Percentiles rank a stretch among this genome's conserved stretches.
phyloP scores from a whole-genome alignment of 208 protist genomes.

The Vickermania ingenoplastis region DNA sequence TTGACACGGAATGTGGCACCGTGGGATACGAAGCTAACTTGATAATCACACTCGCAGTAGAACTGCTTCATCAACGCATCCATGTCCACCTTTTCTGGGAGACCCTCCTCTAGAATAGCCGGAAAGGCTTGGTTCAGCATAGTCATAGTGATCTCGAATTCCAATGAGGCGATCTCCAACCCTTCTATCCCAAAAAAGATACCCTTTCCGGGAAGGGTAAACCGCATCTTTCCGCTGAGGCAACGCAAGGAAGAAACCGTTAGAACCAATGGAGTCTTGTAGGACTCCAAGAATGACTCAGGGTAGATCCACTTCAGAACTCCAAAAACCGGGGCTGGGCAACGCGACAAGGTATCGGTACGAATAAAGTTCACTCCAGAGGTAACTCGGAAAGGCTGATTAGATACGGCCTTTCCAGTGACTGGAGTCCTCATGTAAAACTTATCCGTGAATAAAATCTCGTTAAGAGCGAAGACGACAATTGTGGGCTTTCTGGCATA shows the following conservation, averaged over 20 bases:
- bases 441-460: conserved; percentile 45
- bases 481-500: conserved; percentile 22
- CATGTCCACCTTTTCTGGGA: not conserved
- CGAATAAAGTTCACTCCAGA: conserved; percentile 76
- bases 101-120: not conserved
- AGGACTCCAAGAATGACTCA: conserved; percentile 19
- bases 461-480: conserved; percentile 65
- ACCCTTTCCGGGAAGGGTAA: conserved; percentile 43
- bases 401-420: conserved; percentile 18
- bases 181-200: conserved; percentile 33
- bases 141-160: conserved; percentile 46
- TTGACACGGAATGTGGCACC: not conserved
- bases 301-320: conserved; percentile 34
- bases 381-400: conserved; percentile 34
- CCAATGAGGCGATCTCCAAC: conserved; percentile 38
- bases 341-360: conserved; percentile 24
- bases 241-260: conserved; percentile 14
- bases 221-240: conserved; percentile 29
- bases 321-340: conserved; percentile 48
- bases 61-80: not conserved
- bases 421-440: conserved; percentile 43
- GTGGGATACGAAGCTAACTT: conserved; percentile 4
- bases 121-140: not conserved
- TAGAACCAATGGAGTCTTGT: conserved; percentile 39
- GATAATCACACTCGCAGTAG: conserved; percentile 4